Base-by-base conservation (phyloP, 1,139 yeast species). In the Zygosaccharomyces sapae region DNA sequence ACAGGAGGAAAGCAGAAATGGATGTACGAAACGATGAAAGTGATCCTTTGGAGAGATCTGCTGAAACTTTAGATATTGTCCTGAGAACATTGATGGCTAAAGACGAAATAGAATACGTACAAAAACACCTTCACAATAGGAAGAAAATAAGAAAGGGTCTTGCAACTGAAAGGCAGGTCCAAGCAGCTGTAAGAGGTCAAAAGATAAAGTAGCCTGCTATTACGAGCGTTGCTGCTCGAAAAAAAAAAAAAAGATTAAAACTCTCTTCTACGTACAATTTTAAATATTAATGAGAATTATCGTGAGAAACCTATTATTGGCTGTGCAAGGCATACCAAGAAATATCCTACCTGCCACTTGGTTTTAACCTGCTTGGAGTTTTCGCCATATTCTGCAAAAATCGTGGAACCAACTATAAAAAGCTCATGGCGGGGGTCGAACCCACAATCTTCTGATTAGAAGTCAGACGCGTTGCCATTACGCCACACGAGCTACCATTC, bases 51-150 rank as follows among this genome's bases (percentile, higher is more conserved):
- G 73, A 80, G 9, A 80, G 83, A 5, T 79, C 80, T 45, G 71
- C 76, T 2, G 69, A 71, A 8, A 77, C 82, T 4, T 89, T 86
- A 56, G 86, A 86, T 59, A 76, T 85, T 9, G 76, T 86, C 25
- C 67, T 86, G 48, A 71, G 94, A 44, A 73, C 85, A 22, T 65
- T 86, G 60, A 48, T 69, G 59, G 55, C 73, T 58, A 61, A 67
- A 43, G 79, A 76, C 2, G 77, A 76, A 46, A 56, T 63, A 19
- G 72, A 69, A 2, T 76, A 69, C 55, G 77, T 85, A 3, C 74
- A 79, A 6, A 70, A 74, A 53, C 70, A 88, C 46, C 61, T 86
- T 41, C 79, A 76, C 20, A 84, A 80, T 57, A 70, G 90, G 46
- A 86, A 81, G 47, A 70, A 77, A 36, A 68, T 82, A 46, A 80